These are phyloP conservation scores for Chlamydomonas incerta DNA, from an alignment of 139 green algal species.

Conservation along the genomic window DNA sequence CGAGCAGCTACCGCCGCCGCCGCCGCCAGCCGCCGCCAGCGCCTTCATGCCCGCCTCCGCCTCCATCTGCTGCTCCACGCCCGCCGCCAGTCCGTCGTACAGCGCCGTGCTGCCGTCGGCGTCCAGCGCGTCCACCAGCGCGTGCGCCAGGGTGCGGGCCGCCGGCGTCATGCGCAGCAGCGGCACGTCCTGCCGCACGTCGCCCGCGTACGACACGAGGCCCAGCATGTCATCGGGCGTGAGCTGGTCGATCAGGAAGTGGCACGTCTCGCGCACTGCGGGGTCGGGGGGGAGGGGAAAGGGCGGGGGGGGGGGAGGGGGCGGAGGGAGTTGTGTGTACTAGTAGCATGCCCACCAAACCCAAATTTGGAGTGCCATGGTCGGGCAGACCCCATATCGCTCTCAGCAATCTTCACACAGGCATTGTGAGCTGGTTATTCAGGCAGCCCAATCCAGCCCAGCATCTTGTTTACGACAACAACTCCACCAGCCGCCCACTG, in stretches of 20 bases:
- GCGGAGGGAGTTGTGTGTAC: too few relatives aligned
- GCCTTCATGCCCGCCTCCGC: neutral
- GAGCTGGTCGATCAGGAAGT: slow-evolving; percentile 55
- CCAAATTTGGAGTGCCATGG: too few relatives aligned
- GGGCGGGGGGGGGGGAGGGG: too few relatives aligned
- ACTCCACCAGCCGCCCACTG: too few relatives aligned
- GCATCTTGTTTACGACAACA: too few relatives aligned
- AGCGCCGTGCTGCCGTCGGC: slow-evolving; percentile 43
- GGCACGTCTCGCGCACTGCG: slow-evolving; percentile 25
- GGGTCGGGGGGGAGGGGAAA: too few relatives aligned
- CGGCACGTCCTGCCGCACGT: slow-evolving; percentile 34
- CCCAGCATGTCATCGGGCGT: slow-evolving; percentile 11
- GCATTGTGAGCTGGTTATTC: too few relatives aligned
- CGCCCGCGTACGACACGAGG: neutral
- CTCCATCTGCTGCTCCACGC: slow-evolving; percentile 43
- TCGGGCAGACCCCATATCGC: too few relatives aligned
- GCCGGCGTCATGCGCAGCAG: slow-evolving; percentile 41
- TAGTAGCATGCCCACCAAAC: too few relatives aligned
- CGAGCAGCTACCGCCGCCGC: neutral
- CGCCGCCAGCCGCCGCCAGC: neutral
- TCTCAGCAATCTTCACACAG: too few relatives aligned
- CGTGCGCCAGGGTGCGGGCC: slow-evolving; percentile 29
- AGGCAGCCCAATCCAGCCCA: too few relatives aligned
- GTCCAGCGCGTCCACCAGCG: slow-evolving; percentile 5
- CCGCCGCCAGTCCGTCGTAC: slow-evolving; percentile 39